A percentile compares a stretch with the other conserved stretches of the same genome.
phyloP scores from a whole-genome alignment of 1,284 basidiomycete species.

The Leccinum insolens region DNA sequence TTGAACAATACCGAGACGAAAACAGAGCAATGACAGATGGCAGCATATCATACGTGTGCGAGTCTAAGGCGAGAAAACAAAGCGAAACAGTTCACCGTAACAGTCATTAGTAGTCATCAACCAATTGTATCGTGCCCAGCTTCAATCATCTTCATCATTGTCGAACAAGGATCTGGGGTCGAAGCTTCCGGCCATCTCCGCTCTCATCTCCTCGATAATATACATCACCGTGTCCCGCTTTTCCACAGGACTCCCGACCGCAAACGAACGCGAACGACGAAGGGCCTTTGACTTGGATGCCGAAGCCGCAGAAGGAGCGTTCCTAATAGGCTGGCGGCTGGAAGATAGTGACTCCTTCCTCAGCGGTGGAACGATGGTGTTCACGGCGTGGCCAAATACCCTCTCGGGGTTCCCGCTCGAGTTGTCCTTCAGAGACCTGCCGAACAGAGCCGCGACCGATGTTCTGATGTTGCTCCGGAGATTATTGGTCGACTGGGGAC shows the following conservation, averaged over 20 bases:
- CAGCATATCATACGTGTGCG: neutral
- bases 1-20: neutral
- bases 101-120: neutral
- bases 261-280: slow-evolving; percentile 32
- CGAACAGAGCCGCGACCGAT: slow-evolving; percentile 13
- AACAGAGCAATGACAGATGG: neutral
- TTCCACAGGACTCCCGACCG: slow-evolving; percentile 9
- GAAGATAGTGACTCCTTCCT: slow-evolving; percentile 22
- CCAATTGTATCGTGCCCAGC: neutral
- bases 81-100: neutral
- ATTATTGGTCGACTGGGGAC: slow-evolving; percentile 6
- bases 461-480: slow-evolving; percentile 9
- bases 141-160: slow-evolving; percentile 15
- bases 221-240: slow-evolving; percentile 17
- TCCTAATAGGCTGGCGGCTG: neutral
- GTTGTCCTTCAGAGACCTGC: slow-evolving; percentile 6
- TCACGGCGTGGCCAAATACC: slow-evolving; percentile 20
- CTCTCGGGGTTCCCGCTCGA: neutral
- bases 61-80: neutral
- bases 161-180: slow-evolving; percentile 23
- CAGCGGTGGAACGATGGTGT: slow-evolving; percentile 11
- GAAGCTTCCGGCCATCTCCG: slow-evolving; percentile 18
- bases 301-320: neutral
- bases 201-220: slow-evolving; percentile 25
- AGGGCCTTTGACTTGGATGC: slow-evolving; percentile 10